phyloP scores from a whole-genome alignment of 78 protist genomes.

The Mastigamoeba balamuthi region DNA sequence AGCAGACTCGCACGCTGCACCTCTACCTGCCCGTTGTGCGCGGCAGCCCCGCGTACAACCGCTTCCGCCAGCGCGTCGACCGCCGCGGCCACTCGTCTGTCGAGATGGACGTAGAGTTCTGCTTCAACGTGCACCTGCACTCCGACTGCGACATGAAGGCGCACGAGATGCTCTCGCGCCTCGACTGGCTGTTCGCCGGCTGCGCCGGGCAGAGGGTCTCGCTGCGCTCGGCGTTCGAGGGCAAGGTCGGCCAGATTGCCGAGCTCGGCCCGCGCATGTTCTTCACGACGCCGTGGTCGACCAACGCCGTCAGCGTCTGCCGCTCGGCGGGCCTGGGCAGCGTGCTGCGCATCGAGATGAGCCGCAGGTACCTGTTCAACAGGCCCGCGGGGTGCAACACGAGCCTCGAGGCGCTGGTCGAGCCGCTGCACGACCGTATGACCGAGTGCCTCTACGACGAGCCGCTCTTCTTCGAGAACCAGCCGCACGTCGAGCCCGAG shows the following conservation, averaged over 20 bases:
- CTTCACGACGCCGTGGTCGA: slow-evolving; percentile 66
- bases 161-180: too few species aligned
- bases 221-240: neutral
- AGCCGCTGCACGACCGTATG: slow-evolving; percentile 79
- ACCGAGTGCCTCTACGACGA: slow-evolving; percentile 52
- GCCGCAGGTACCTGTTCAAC: slow-evolving; percentile 38
- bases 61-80: too few species aligned
- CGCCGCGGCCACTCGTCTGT: too few species aligned
- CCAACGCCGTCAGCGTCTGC: slow-evolving; percentile 71
- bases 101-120: too few species aligned
- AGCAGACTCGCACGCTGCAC: too few species aligned
- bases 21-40: too few species aligned
- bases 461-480: slow-evolving; percentile 41
- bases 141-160: too few species aligned
- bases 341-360: slow-evolving; percentile 57
- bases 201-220: too few species aligned
- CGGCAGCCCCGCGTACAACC: too few species aligned
- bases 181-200: too few species aligned
- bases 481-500: slow-evolving; percentile 26
- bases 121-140: too few species aligned
- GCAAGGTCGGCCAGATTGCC: neutral
- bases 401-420: neutral
- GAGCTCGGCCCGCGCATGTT: slow-evolving; percentile 78
- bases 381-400: neutral
- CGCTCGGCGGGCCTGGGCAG: slow-evolving; percentile 24